phyloP scores from a whole-genome alignment of 768 basidiomycete genomes.

The Leccinum boreale region DNA sequence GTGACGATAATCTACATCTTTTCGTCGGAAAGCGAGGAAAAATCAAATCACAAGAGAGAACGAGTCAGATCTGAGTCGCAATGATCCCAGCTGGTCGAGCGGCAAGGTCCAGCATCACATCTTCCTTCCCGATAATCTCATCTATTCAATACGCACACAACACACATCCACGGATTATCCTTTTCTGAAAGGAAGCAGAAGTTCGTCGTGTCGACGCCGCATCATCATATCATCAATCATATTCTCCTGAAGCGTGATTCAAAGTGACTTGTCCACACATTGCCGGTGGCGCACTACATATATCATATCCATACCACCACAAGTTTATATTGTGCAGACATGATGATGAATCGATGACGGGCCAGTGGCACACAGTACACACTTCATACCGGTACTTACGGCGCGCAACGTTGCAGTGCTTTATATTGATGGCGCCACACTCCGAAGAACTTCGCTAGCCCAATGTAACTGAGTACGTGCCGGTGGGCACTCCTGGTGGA shows the following conservation, averaged over 20 bases:
- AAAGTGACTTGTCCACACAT: slow-evolving; percentile 1
- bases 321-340: neutral
- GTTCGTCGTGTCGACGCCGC: neutral
- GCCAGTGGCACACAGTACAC: neutral
- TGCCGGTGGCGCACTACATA: slow-evolving; percentile 15
- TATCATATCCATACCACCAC: neutral
- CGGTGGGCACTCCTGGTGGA: neutral
- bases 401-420: neutral
- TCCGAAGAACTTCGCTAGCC: neutral
- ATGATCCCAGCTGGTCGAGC: neutral
- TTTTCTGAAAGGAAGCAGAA: neutral
- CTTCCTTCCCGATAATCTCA: slow-evolving; percentile 2
- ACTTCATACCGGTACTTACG: neutral
- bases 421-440: slow-evolving; percentile 7
- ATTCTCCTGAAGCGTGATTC: neutral
- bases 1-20: neutral
- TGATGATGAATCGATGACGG: neutral
- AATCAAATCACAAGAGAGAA: neutral
- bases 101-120: neutral
- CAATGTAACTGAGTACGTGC: neutral
- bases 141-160: neutral
- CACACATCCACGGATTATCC: slow-evolving; percentile 3
- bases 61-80: slow-evolving; percentile 2
- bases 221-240: neutral
- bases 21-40: neutral